Evolutionary conservation across 176 grass and related monocot species (phyloP).

Genomic region (Echinochloa phyllopogon): DNA sequence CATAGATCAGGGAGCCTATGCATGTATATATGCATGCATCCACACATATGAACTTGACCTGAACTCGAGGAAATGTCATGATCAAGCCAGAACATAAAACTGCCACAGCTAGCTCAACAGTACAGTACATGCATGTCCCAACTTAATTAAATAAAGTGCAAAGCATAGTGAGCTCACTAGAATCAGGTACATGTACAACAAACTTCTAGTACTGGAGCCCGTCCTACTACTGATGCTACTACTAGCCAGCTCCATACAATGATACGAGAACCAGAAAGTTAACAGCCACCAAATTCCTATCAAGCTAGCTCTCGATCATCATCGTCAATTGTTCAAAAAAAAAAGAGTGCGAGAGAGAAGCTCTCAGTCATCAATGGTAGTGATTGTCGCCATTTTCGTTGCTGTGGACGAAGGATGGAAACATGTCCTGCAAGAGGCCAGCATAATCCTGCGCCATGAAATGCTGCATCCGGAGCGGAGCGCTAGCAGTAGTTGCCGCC

Average conservation of each 20-base stretch:
- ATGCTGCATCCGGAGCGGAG: conserved; percentile 59
- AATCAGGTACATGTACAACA: conserved; percentile 49
- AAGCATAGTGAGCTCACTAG: conserved; percentile 37
- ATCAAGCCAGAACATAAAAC: conserved; percentile 22
- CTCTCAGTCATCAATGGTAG: conserved; percentile 24
- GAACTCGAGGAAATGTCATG: background rate
- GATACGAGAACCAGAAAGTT: conserved; percentile 23
- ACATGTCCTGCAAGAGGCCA: conserved; percentile 89
- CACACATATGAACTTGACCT: conserved; percentile 1
- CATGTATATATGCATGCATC: background rate
- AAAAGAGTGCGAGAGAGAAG: background rate
- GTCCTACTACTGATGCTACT: background rate
- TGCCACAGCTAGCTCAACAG: conserved; percentile 15
- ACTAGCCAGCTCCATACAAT: conserved; percentile 27
- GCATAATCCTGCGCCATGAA: conserved; percentile 67
- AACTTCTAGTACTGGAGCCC: conserved; percentile 13
- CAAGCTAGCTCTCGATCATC: conserved; percentile 19
- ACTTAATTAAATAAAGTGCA: conserved; percentile 22
- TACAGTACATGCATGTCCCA: conserved; percentile 16
- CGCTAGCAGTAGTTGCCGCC: background rate
- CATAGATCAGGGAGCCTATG: background rate
- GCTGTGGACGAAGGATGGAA: conserved; percentile 63
- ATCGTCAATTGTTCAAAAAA: background rate
- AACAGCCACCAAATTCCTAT: conserved; percentile 25
- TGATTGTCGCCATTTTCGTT: conserved; percentile 1